Conservation (phyloP, 768 basidiomycete species). For the Trametopsis cervina region DNA sequence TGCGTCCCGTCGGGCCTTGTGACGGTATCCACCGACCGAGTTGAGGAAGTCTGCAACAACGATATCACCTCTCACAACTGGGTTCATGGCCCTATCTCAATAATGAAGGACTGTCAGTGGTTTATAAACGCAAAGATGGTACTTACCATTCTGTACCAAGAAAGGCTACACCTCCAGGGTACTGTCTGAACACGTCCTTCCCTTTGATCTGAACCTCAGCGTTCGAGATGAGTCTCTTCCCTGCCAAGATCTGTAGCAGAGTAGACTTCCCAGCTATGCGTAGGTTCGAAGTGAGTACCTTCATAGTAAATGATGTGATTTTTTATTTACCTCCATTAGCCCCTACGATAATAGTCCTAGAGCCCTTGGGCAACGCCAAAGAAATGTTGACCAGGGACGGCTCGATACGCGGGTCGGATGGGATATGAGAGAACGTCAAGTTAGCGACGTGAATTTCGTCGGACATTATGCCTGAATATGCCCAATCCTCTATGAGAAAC, state of each 20-base stretch:
- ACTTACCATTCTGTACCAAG: slow-evolving; percentile 91
- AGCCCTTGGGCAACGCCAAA: slow-evolving; percentile 64
- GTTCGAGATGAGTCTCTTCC: slow-evolving; percentile 68
- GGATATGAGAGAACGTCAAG: slow-evolving; percentile 54
- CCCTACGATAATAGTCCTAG: slow-evolving; percentile 81
- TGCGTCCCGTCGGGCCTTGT: slow-evolving; percentile 80
- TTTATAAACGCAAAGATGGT: not conserved
- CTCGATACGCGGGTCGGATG: slow-evolving; percentile 17
- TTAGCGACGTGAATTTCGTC: slow-evolving; percentile 31
- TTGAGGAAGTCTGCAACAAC: slow-evolving; percentile 92
- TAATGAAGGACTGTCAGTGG: not conserved
- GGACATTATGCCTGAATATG: not conserved
- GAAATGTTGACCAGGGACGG: slow-evolving; percentile 60
- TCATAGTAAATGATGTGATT: too few species aligned
- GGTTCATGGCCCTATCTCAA: slow-evolving; percentile 81
- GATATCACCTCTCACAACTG: slow-evolving; percentile 91
- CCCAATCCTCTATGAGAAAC: too few species aligned
- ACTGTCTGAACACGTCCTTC: slow-evolving; percentile 84
- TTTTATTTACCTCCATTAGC: slow-evolving; percentile 85
- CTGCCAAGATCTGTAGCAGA: slow-evolving; percentile 87
- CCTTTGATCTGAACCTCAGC: slow-evolving; percentile 58
- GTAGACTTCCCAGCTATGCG: slow-evolving; percentile 88
- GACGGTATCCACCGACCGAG: slow-evolving; percentile 91
- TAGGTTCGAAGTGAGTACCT: slow-evolving; percentile 8
- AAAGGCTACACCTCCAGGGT: slow-evolving; percentile 76